phyloP scores from a whole-genome alignment of 805 yeast genomes.

The Myxozyma neglecta region DNA sequence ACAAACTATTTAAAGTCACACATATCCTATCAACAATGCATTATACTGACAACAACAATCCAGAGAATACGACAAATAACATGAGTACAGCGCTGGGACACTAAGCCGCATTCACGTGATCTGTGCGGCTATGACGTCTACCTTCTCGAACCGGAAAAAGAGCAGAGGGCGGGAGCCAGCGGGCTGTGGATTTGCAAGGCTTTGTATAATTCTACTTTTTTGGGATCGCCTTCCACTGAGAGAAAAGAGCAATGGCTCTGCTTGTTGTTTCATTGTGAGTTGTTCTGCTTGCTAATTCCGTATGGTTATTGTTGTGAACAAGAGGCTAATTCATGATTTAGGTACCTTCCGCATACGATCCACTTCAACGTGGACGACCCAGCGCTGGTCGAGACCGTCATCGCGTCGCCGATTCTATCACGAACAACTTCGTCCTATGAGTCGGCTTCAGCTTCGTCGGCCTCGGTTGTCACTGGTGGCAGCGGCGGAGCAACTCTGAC shows the following conservation, averaged over 20 bases:
- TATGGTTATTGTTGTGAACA: neutral
- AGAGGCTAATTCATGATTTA: neutral
- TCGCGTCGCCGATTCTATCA: conserved; percentile 20
- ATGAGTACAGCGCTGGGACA: too few species aligned
- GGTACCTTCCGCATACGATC: conserved; percentile 34
- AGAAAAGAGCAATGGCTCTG: conserved; percentile 24
- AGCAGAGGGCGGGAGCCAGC: too few species aligned
- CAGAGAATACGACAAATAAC: too few species aligned
- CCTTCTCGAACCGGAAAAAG: too few species aligned
- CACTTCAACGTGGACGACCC: conserved; percentile 33
- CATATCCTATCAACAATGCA: too few species aligned
- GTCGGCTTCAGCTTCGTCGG: neutral
- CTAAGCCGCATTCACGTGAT: too few species aligned
- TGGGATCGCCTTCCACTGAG: neutral
- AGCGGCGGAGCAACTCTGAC: too few species aligned
- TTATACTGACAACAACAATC: too few species aligned
- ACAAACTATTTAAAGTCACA: too few species aligned
- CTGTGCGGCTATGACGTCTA: too few species aligned
- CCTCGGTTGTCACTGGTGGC: too few species aligned
- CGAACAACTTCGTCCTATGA: conserved; percentile 21
- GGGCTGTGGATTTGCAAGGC: too few species aligned
- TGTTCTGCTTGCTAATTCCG: neutral
- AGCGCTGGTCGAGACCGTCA: conserved; percentile 17
- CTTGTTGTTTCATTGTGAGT: conserved; percentile 35
- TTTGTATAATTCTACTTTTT: neutral